Conservation (phyloP, 495 filamentous ascomycete species). For the Immersiella caudata region DNA sequence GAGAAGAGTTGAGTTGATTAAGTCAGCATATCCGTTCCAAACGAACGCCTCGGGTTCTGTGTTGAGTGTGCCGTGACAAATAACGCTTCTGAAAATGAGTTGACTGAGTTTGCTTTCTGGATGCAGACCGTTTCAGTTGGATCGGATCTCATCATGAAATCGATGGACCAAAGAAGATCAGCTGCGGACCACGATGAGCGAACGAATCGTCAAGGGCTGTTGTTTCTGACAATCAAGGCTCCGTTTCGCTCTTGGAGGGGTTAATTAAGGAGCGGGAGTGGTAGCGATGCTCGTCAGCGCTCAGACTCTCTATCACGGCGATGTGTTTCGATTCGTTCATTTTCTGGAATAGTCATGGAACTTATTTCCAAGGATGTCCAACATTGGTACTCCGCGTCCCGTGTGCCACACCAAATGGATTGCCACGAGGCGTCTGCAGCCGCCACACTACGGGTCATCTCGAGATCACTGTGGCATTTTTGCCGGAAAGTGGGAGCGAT, state of each 20-base stretch:
- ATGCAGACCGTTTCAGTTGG: too few relatives aligned
- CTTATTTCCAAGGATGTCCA: conserved; percentile 5
- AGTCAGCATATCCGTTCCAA: not conserved
- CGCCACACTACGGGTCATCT: conserved; percentile 20
- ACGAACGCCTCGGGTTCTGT: not conserved
- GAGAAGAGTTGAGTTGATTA: not conserved
- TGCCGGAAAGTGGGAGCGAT: conserved; percentile 29
- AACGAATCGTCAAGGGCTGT: too few relatives aligned
- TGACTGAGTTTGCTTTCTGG: too few relatives aligned
- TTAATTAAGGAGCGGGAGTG: not conserved
- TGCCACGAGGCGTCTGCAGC: conserved; percentile 26
- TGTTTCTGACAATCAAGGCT: not conserved
- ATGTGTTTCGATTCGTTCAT: conserved; percentile 11
- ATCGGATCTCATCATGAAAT: too few relatives aligned
- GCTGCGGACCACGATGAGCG: too few relatives aligned
- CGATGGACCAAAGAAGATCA: too few relatives aligned
- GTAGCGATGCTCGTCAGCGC: not conserved
- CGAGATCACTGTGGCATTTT: conserved; percentile 22
- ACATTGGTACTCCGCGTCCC: not conserved
- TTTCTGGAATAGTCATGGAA: conserved; percentile 20
- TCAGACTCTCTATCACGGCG: conserved; percentile 2
- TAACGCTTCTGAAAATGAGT: too few relatives aligned
- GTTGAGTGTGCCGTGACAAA: not conserved
- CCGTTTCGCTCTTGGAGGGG: not conserved
- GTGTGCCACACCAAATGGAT: conserved; percentile 18